Evolutionary conservation across 805 yeast species (phyloP).

Genomic region (Kodamaea hsintzibuensis): DNA sequence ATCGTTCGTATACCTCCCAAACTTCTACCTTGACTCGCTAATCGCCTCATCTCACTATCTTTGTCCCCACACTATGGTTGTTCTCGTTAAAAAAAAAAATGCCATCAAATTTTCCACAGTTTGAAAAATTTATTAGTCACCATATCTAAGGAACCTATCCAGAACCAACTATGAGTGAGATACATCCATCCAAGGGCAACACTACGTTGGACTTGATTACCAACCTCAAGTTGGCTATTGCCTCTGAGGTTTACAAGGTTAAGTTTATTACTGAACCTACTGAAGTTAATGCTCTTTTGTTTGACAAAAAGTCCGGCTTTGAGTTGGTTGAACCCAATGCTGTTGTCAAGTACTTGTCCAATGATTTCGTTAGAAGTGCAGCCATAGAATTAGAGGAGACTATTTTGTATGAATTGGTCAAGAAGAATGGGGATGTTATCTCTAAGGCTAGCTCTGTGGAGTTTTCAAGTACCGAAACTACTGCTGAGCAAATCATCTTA

Average conservation of each 20-base stretch:
- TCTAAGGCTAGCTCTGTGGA: conserved; percentile 9
- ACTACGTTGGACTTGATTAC: conserved; percentile 19
- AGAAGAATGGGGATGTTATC: conserved; percentile 30
- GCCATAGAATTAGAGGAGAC: conserved; percentile 47
- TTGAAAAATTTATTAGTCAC: conserved; percentile 5
- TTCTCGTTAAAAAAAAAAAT: conserved; percentile 1
- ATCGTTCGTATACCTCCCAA: not conserved
- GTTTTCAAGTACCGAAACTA: conserved; percentile 24
- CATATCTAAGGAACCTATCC: not conserved
- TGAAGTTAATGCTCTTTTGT: conserved; percentile 16
- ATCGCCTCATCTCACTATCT: not conserved
- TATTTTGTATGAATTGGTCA: conserved; percentile 41
- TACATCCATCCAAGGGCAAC: conserved; percentile 14
- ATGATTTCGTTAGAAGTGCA: conserved; percentile 42
- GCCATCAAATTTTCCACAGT: conserved; percentile 1
- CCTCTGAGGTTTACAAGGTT: conserved; percentile 17
- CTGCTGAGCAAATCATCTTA: conserved; percentile 57
- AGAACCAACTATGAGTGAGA: conserved; percentile 4
- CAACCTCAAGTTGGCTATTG: conserved; percentile 27
- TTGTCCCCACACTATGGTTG: not conserved
- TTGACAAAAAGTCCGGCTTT: conserved; percentile 34
- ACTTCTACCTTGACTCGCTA: not conserved
- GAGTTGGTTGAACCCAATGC: conserved; percentile 67
- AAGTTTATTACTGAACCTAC: conserved; percentile 6
- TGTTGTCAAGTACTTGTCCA: conserved; percentile 61